Evolutionary conservation across 306 rosid species (phyloP), one percentile per base, ranked within the genome.

Genomic region (Carpinus fangiana): DNA sequence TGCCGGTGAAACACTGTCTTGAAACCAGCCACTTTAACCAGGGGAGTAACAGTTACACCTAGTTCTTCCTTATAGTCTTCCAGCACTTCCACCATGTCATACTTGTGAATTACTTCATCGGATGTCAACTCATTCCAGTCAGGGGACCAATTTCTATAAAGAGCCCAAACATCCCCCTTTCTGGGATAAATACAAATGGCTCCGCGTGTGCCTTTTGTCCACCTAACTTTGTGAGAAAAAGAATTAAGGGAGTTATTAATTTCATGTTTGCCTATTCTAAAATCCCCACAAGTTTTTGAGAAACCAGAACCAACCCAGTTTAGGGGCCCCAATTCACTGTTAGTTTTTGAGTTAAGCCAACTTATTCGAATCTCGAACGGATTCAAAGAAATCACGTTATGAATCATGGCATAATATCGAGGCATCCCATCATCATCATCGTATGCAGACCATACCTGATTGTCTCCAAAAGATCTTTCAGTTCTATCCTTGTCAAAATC

Each of bases 91-190:
- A 95, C 94, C 93, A 95, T 86, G 71, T 91, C 94, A 66, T 88
- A 91, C 84, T 88, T 83, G 76, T 86, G 91, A 46, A 85, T 88
- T 70, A 86, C 93, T 77, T 91, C 92, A 50, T 85, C 85, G 0
- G 89, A 76, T 31, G 95, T 92, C 52, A 87, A 81, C 70, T 88
- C 99, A 73, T 95, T 86, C 99, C 99, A 95, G 55, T 86, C 87
- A 28, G 87, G 88, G 50, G 98, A 90, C 99, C 99, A 93, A 72
- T 91, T 91, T 86, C 88, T 80, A 81, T 91, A 95, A 41, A 95
- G 83, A 75, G 99, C 98, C 98, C 98, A 93, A 84, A 95, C 96
- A 74, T 95, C 96, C 31, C 98, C 97, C 75, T 86, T 93, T 76
- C 82, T 88, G 71, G 97, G 98, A 79, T 90, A 83, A 84, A 95